Percentiles rank a stretch among this genome's conserved stretches.
Conservation (phyloP, 768 basidiomycete genomes). For the Trametes gibbosa region DNA sequence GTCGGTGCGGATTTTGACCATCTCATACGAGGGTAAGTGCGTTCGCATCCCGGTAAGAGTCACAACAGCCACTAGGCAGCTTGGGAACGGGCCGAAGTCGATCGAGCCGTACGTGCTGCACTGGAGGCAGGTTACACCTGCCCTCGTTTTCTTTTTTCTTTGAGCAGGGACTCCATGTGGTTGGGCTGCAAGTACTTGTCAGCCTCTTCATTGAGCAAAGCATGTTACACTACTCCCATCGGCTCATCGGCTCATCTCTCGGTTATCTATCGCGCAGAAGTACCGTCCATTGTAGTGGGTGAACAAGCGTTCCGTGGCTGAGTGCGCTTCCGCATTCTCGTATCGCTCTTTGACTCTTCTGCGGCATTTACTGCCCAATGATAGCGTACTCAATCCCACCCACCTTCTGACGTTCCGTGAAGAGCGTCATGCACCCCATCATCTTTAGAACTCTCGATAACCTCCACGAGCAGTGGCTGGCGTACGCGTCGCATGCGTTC, state of each 20-base stretch:
- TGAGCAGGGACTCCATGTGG: neutral
- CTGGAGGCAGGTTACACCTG: neutral
- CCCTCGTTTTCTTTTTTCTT: neutral
- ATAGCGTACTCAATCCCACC: too few species aligned
- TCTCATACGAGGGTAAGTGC: neutral
- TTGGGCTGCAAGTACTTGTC: neutral
- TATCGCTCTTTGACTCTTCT: neutral
- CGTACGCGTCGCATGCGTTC: constrained; percentile 33
- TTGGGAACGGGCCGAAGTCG: neutral
- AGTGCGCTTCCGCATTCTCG: neutral
- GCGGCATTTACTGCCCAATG: too few species aligned
- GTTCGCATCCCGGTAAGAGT: neutral
- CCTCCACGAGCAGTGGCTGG: constrained; percentile 27
- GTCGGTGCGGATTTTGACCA: neutral
- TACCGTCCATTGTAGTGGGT: neutral
- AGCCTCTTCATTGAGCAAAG: neutral
- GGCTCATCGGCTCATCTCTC: neutral
- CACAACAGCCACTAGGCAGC: neutral
- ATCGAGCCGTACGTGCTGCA: neutral
- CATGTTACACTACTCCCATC: neutral
- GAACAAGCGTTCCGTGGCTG: neutral
- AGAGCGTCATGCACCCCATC: constrained; percentile 11
- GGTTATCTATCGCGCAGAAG: neutral
- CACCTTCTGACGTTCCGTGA: constrained; percentile 24
- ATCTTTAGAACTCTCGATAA: constrained; percentile 26